These are phyloP conservation scores for Diaporthe humulicola DNA, from an alignment of 2,329 filamentous ascomycete genomes.

Conservation along the genomic window DNA sequence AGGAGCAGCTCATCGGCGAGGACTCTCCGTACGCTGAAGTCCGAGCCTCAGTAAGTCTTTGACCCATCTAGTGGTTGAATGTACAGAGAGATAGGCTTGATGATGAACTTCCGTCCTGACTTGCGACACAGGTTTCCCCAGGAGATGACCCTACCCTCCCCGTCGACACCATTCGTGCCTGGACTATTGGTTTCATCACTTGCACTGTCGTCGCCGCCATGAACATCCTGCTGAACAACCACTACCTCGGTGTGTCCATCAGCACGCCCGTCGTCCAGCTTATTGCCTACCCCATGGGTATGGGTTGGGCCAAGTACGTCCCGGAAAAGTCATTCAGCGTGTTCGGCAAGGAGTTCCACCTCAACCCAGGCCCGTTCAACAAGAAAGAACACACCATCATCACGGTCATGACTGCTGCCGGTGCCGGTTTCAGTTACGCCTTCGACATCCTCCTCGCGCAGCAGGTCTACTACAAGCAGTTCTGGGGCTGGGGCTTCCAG, in stretches of 20 bases:
- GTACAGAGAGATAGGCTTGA: neutral
- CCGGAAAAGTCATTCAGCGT: constrained; percentile 32
- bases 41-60: constrained; percentile 22
- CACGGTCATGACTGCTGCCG: constrained; percentile 24
- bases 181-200: neutral
- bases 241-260: constrained; percentile 38
- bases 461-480: constrained; percentile 50
- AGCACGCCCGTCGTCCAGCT: constrained; percentile 36
- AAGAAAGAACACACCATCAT: constrained; percentile 41
- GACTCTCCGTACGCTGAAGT: constrained; percentile 36
- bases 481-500: constrained; percentile 49
- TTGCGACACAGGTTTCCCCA: constrained; percentile 14
- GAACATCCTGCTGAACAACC: constrained; percentile 27
- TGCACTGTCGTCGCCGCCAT: neutral
- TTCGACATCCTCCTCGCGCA: constrained; percentile 47
- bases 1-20: constrained; percentile 34
- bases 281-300: constrained; percentile 34
- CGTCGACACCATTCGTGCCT: constrained; percentile 28
- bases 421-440: constrained; percentile 42
- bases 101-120: neutral
- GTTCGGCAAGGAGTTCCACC: constrained; percentile 21
- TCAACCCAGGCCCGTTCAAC: constrained; percentile 37
- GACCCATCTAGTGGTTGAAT: neutral
- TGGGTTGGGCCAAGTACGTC: constrained; percentile 20
- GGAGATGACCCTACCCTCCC: constrained; percentile 16